Evolutionary conservation across 768 basidiomycete genomes (phyloP).

Genomic region (Mycena chlorophos): DNA sequence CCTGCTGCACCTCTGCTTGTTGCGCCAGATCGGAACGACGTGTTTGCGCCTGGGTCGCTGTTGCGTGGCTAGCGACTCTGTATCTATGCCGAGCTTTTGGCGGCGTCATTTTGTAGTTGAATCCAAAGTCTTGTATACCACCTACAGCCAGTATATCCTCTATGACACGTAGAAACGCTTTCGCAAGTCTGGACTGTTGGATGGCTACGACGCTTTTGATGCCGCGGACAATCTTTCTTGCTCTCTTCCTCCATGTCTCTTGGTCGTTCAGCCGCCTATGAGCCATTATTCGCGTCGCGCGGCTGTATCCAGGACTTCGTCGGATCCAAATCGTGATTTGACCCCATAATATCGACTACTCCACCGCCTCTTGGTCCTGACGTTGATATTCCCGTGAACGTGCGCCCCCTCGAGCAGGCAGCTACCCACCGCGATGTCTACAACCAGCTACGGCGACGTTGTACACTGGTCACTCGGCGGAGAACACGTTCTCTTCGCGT

Average conservation of each 20-base stretch:
- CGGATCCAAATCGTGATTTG: too few relatives aligned
- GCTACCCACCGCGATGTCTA: background rate
- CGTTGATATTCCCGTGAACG: too few relatives aligned
- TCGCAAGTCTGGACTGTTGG: background rate
- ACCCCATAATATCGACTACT: too few relatives aligned
- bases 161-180: background rate
- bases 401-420: too few relatives aligned
- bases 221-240: too few relatives aligned
- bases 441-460: conserved; percentile 6
- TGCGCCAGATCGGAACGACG: conserved; percentile 35
- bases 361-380: background rate
- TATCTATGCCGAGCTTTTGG: background rate
- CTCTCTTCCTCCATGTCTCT: too few relatives aligned
- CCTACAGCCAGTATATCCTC: background rate
- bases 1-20: conserved; percentile 42
- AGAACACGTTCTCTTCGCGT: conserved; percentile 42
- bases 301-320: too few relatives aligned
- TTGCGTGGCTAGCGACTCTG: conserved; percentile 29
- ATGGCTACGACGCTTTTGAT: background rate
- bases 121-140: background rate
- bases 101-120: background rate
- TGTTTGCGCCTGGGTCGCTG: conserved; percentile 78
- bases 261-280: too few relatives aligned
- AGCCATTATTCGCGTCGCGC: too few relatives aligned
- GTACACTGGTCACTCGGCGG: conserved; percentile 45